Evolutionary conservation across 257 asterid species (phyloP).

Genomic region (Avicennia marina): DNA sequence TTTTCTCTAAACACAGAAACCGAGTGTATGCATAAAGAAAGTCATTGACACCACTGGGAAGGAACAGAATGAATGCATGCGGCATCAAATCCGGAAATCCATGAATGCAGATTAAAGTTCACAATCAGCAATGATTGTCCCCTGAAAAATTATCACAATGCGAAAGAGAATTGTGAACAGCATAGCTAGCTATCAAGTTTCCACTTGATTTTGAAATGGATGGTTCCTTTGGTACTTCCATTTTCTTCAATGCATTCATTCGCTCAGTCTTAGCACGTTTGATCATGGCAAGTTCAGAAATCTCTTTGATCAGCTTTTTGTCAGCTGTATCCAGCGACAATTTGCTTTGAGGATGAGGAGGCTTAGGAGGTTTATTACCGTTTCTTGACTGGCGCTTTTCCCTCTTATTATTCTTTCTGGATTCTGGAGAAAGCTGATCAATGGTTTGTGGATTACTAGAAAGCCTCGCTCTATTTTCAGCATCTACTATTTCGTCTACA

Average conservation of each 20-base stretch:
- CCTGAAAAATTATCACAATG: constrained; percentile 60
- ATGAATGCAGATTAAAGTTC: no score
- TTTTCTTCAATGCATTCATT: constrained; percentile 69
- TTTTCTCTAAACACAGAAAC: no score
- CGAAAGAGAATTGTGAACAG: constrained; percentile 65
- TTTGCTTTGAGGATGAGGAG: constrained; percentile 84
- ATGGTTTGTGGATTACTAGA: no score
- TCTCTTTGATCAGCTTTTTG: constrained; percentile 70
- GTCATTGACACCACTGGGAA: no score
- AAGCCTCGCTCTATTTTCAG: no score
- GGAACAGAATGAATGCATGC: no score
- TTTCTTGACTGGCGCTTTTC: constrained; percentile 48
- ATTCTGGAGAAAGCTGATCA: no score
- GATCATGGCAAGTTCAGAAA: constrained; percentile 57
- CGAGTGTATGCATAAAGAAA: no score
- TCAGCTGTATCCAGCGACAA: constrained; percentile 84
- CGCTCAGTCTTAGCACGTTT: constrained; percentile 80
- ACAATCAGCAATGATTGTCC: not conserved
- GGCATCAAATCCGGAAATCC: no score
- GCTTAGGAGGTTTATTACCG: constrained; percentile 73
- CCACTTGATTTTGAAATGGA: constrained; percentile 41
- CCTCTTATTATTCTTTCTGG: constrained; percentile 40
- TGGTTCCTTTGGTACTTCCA: constrained; percentile 50
- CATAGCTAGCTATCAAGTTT: constrained; percentile 57
- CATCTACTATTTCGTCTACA: no score